Conservation (phyloP, 2,329 filamentous ascomycete species). For the Colletotrichum incanum region DNA sequence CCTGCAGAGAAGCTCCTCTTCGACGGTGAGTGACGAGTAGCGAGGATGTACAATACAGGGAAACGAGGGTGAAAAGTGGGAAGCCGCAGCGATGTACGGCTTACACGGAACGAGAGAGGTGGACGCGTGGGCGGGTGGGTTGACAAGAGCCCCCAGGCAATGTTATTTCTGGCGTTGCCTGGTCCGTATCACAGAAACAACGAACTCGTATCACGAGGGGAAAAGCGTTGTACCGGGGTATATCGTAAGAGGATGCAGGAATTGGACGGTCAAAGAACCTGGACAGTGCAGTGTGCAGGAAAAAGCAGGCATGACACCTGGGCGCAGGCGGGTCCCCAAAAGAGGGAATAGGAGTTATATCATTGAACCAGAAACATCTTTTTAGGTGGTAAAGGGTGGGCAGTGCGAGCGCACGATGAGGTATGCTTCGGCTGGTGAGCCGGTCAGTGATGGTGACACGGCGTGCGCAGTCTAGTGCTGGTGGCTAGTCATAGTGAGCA, state of each 20-base stretch:
- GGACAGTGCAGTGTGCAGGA: background rate
- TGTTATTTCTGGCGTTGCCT: constrained; percentile 20
- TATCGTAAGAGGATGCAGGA: constrained; percentile 3
- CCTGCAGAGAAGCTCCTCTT: constrained; percentile 15
- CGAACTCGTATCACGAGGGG: background rate
- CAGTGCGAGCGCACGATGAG: constrained; percentile 26
- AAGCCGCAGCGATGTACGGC: constrained; percentile 14
- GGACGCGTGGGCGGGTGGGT: constrained; percentile 3
- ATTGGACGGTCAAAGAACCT: constrained; percentile 3
- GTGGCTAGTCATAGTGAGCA: constrained; percentile 38
- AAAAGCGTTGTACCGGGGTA: background rate
- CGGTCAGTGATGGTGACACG: constrained; percentile 20
- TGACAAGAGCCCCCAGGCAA: background rate
- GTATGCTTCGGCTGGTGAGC: constrained; percentile 24
- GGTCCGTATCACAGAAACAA: constrained; percentile 1
- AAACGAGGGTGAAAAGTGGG: constrained; percentile 4
- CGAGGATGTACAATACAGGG: background rate
- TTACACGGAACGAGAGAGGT: constrained; percentile 1
- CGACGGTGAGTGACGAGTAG: constrained; percentile 14
- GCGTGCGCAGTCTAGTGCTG: constrained; percentile 17
- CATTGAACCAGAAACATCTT: constrained; percentile 3
- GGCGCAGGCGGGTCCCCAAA: background rate
- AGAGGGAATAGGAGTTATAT: constrained; percentile 19
- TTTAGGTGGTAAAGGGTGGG: background rate
- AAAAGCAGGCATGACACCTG: background rate